Percentiles rank a stretch among this genome's conserved stretches.
phyloP scores from a whole-genome alignment of 2,329 filamentous ascomycete species.

The Magnaporthiopsis incrustans region DNA sequence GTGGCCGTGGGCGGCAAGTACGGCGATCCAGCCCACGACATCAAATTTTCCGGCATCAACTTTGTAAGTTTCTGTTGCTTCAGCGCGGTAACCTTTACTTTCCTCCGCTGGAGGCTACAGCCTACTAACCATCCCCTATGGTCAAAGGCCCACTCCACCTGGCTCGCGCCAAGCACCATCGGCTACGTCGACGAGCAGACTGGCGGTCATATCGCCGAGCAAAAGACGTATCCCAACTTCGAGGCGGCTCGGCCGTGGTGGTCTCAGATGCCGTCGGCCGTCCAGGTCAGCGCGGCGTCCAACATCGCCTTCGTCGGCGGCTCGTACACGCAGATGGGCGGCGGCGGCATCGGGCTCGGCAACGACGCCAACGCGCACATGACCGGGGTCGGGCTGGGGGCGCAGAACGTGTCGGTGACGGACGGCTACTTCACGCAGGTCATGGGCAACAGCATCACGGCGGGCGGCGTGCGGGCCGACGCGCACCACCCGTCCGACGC shows the following conservation, averaged over 20 bases:
- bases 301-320: slow-evolving; percentile 7
- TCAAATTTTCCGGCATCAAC: slow-evolving; percentile 7
- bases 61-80: slow-evolving; percentile 1
- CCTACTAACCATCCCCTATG: not conserved
- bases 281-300: slow-evolving; percentile 11
- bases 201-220: slow-evolving; percentile 10
- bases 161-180: slow-evolving; percentile 5
- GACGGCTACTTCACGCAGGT: slow-evolving; percentile 10
- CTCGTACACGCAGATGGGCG: slow-evolving; percentile 10
- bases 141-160: slow-evolving; percentile 9
- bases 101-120: not conserved
- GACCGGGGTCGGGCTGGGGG: slow-evolving; percentile 9
- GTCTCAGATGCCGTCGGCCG: slow-evolving; percentile 10
- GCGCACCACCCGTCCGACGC: slow-evolving; percentile 10
- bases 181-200: slow-evolving; percentile 13
- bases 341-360: slow-evolving; percentile 11
- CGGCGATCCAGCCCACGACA: slow-evolving; percentile 10
- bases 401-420: slow-evolving; percentile 7
- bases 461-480: slow-evolving; percentile 10
- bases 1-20: slow-evolving; percentile 10
- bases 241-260: slow-evolving; percentile 10
- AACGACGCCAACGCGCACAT: slow-evolving; percentile 7
- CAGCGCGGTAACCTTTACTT: not conserved
- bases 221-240: slow-evolving; percentile 8
- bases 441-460: slow-evolving; percentile 11